A percentile compares a stretch with the other conserved stretches of the same genome.
Conservation (phyloP, 768 basidiomycete genomes). For the Serendipita indica region DNA sequence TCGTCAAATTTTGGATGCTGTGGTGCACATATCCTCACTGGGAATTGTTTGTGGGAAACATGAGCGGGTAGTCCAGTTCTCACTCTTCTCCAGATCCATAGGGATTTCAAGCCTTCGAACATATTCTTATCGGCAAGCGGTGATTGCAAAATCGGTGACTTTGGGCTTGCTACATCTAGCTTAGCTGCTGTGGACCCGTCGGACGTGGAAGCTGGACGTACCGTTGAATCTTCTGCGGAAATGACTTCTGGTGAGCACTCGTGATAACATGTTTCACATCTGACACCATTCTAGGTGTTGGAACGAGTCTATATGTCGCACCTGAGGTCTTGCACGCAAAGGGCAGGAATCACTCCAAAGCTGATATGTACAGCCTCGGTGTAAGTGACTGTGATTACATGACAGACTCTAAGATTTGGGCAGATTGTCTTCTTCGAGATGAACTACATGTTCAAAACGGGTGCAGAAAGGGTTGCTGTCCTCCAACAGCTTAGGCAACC, state of each 20-base stretch:
- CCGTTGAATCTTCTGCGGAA: conserved; percentile 35
- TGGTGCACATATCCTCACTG: conserved; percentile 75
- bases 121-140: conserved; percentile 89
- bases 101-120: conserved; percentile 86
- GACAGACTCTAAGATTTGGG: background rate
- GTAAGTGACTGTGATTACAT: conserved; percentile 31
- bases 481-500: conserved; percentile 65
- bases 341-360: conserved; percentile 62
- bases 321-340: conserved; percentile 66
- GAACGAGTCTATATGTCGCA: conserved; percentile 83
- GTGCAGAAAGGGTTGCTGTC: conserved; percentile 69
- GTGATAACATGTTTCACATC: background rate
- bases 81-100: conserved; percentile 16
- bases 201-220: conserved; percentile 32
- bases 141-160: conserved; percentile 88
- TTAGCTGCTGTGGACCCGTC: conserved; percentile 65
- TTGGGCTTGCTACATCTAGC: conserved; percentile 77
- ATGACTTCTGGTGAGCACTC: conserved; percentile 53
- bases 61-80: background rate
- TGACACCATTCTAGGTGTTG: conserved; percentile 44
- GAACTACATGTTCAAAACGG: conserved; percentile 74
- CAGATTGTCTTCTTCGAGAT: conserved; percentile 97
- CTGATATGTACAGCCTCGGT: conserved; percentile 89
- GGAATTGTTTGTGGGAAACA: conserved; percentile 52
- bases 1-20: conserved; percentile 76